These are phyloP conservation scores for Aegilops sharonensis DNA, from an alignment of 176 grass and related monocot genomes.

Conservation along the genomic window DNA sequence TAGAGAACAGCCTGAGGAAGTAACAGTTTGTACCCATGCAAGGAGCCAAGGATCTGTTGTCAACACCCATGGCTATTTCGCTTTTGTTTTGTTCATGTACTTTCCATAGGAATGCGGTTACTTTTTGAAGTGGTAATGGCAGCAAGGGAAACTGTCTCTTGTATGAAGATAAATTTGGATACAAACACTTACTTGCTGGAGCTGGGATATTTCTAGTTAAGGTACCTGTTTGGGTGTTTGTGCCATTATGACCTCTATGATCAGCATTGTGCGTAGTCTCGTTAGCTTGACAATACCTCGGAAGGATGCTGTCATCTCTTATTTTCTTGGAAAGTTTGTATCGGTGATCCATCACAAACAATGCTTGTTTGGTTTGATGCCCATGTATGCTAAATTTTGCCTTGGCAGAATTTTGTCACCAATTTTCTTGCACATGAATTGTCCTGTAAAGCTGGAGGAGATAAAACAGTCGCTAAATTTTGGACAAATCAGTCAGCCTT, in stretches of 20 bases:
- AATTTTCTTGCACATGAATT: not conserved
- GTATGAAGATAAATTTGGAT: constrained; percentile 6
- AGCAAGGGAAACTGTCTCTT: not conserved
- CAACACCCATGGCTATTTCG: not conserved
- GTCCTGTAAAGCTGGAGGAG: not conserved
- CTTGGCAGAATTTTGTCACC: not conserved
- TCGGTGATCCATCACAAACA: not conserved
- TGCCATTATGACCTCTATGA: not conserved
- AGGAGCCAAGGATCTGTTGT: not conserved
- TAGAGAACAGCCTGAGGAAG: constrained; percentile 76
- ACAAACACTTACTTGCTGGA: not conserved
- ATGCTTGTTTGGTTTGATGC: not conserved
- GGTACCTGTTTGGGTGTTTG: not conserved
- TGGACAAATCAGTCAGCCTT: not conserved
- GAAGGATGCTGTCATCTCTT: not conserved
- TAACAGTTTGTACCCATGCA: constrained; percentile 13
- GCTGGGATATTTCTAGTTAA: not conserved
- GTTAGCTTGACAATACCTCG: not conserved
- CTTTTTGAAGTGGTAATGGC: not conserved
- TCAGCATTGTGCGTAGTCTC: not conserved
- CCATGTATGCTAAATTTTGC: not conserved
- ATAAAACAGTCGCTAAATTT: not conserved
- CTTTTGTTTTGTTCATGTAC: not conserved
- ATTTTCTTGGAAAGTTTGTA: not conserved
- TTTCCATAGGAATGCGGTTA: not conserved